phyloP scores from a whole-genome alignment of 495 filamentous ascomycete species.

The Schizothecium vesticola region DNA sequence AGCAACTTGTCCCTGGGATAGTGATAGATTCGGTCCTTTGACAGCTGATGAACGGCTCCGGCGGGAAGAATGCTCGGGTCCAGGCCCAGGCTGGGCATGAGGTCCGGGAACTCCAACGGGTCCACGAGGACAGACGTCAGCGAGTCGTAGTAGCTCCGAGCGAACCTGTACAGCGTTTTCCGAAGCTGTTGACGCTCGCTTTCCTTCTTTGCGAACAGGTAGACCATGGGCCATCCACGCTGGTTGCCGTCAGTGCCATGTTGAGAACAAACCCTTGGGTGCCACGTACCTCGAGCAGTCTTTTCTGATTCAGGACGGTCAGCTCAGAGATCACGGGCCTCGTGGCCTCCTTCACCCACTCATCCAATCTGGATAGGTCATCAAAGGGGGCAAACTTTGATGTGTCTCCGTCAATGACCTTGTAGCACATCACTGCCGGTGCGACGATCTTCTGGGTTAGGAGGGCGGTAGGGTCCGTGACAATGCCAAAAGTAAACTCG shows the following conservation, averaged over 20 bases:
- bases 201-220: slow-evolving; percentile 35
- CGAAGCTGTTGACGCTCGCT: slow-evolving; percentile 25
- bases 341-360: slow-evolving; percentile 26
- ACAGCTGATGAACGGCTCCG: slow-evolving; percentile 32
- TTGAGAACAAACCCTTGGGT: not conserved
- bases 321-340: slow-evolving; percentile 36
- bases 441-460: slow-evolving; percentile 6
- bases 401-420: slow-evolving; percentile 27
- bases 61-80: slow-evolving; percentile 22
- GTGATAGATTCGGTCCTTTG: slow-evolving; percentile 31
- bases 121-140: slow-evolving; percentile 38
- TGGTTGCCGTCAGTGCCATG: slow-evolving; percentile 8
- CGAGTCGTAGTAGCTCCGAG: slow-evolving; percentile 35
- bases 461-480: slow-evolving; percentile 19
- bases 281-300: slow-evolving; percentile 33
- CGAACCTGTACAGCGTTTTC: slow-evolving; percentile 30
- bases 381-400: slow-evolving; percentile 21
- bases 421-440: slow-evolving; percentile 35
- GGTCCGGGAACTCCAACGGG: slow-evolving; percentile 36
- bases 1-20: slow-evolving; percentile 25
- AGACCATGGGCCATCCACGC: slow-evolving; percentile 38
- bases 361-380: slow-evolving; percentile 24
- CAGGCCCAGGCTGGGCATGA: slow-evolving; percentile 33
- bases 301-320: slow-evolving; percentile 30
- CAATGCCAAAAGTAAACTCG: slow-evolving; percentile 36